Percentiles rank a stretch among this genome's conserved stretches.
Evolutionary conservation across 179 eudicot genomes (phyloP).

Genomic region (Heliamphora pulchella): DNA sequence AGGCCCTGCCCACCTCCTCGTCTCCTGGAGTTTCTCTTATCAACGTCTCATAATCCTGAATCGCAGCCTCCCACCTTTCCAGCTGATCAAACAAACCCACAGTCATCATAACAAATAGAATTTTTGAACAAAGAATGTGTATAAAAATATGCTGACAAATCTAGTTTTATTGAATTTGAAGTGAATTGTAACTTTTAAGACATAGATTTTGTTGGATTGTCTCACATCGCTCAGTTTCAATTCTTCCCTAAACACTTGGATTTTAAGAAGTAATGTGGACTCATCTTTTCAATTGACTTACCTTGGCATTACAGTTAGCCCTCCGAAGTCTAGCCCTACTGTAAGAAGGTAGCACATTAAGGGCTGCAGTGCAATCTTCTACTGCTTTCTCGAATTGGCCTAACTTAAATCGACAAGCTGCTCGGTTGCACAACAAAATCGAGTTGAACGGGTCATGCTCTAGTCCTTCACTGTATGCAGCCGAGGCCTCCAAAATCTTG

Average conservation of each 20-base stretch:
- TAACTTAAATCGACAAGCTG: constrained; percentile 56
- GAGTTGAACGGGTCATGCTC: constrained; percentile 52
- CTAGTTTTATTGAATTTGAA: too few species aligned
- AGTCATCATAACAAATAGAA: neutral
- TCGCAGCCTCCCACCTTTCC: constrained; percentile 57
- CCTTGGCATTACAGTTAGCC: constrained; percentile 56
- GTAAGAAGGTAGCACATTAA: constrained; percentile 46
- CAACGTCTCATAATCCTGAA: constrained; percentile 55
- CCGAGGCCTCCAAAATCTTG: constrained; percentile 44
- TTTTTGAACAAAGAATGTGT: neutral
- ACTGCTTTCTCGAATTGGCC: constrained; percentile 57
- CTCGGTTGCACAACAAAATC: constrained; percentile 56
- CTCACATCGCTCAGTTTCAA: too few species aligned
- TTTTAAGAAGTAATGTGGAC: neutral
- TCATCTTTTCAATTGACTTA: neutral
- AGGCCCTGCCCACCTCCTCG: constrained; percentile 39
- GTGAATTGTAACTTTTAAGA: too few species aligned
- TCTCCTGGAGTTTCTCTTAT: constrained; percentile 41
- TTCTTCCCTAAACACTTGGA: neutral
- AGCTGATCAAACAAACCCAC: constrained; percentile 21
- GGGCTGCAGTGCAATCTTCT: constrained; percentile 59
- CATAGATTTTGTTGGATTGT: too few species aligned
- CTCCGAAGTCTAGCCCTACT: constrained; percentile 62
- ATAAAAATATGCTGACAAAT: too few species aligned
- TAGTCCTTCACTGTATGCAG: constrained; percentile 49